Base-by-base conservation (phyloP, 495 filamentous ascomycete species). In the Aspergillus indologenus region DNA sequence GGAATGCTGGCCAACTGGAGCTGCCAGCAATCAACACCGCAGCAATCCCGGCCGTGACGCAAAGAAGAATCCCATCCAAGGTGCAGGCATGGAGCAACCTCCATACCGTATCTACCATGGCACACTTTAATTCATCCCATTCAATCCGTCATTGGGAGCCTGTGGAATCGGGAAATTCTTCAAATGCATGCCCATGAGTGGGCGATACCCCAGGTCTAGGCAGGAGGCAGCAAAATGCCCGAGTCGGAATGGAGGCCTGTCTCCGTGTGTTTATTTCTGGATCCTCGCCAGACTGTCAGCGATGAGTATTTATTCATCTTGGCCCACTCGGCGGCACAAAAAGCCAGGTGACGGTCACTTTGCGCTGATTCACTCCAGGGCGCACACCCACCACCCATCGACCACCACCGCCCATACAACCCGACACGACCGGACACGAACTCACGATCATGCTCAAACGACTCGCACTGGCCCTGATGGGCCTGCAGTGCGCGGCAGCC, bases 401-500 rank as follows among this genome's bases (percentile, higher is more conserved):
- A 15, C 34, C 34, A 15, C 34, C 34, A 40, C 34, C 34, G 34
- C 12, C 12, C 34, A 40, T 40, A 40, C 34, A 40, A 40, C 34
- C 9, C 34, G 2, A 40, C 34, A 11, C 5, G 34, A 40, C 34
- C 5, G 34, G 34, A 9, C 6, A 7, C 5, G 34, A 40, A 9
- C 12, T 9, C 6, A 40, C 34, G 34, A 15, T n/a, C 29, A 74
- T 76, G 70, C 56, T 71, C 23, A 74, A 71, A 58, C 44, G 56
- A 2, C 50, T 70, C 54, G 60, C 66, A 18, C 56, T 74, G 43
- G 68, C 65, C 67, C 70, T 73, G 2, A 52, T 74, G 66, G 70
- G 69, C 64, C 59, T 64, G 46, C 70, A 74, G 43, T 64, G 58
- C 43, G 73, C 63, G 42, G 58, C 65, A 19, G 63, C 61, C 14